A percentile compares a stretch with the other conserved stretches of the same genome.
Conservation (phyloP, 352 stramenopile species). For the Phytophthora gonapodyides region DNA sequence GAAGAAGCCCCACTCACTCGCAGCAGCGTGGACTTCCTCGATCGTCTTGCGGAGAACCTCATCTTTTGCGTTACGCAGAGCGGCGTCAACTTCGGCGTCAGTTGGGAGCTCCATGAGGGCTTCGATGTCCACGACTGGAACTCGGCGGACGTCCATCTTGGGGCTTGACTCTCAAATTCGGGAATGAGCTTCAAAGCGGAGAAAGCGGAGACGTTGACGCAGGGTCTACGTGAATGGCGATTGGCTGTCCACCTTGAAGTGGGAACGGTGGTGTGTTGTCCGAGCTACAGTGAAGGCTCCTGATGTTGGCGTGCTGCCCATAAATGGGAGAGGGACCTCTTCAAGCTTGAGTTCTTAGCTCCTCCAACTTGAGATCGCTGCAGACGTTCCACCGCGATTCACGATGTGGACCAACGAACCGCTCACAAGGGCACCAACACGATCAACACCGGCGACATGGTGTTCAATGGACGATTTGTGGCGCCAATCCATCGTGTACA, state of each 20-base stretch:
- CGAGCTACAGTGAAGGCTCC: too few relatives aligned
- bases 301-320: too few relatives aligned
- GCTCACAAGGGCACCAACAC: too few relatives aligned
- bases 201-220: neutral
- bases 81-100: conserved; percentile 33
- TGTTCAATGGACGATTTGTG: too few relatives aligned
- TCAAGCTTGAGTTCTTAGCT: too few relatives aligned
- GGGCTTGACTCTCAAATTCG: conserved; percentile 17
- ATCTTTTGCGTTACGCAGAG: conserved; percentile 11
- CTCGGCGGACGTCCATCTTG: conserved; percentile 29
- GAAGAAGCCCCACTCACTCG: conserved; percentile 92
- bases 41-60: conserved; percentile 17
- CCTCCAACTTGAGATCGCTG: too few relatives aligned
- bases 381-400: too few relatives aligned
- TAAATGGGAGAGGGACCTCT: too few relatives aligned
- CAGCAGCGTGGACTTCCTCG: conserved; percentile 34
- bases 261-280: too few relatives aligned
- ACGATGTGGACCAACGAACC: too few relatives aligned
- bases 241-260: conserved; percentile 16
- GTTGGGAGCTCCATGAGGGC: conserved; percentile 41
- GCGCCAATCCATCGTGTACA: too few relatives aligned
- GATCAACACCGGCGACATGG: too few relatives aligned
- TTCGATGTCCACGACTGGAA: conserved; percentile 55
- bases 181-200: conserved; percentile 3
- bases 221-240: neutral